Conservation (phyloP, 495 filamentous ascomycete species). For the Lophium mytilinum region DNA sequence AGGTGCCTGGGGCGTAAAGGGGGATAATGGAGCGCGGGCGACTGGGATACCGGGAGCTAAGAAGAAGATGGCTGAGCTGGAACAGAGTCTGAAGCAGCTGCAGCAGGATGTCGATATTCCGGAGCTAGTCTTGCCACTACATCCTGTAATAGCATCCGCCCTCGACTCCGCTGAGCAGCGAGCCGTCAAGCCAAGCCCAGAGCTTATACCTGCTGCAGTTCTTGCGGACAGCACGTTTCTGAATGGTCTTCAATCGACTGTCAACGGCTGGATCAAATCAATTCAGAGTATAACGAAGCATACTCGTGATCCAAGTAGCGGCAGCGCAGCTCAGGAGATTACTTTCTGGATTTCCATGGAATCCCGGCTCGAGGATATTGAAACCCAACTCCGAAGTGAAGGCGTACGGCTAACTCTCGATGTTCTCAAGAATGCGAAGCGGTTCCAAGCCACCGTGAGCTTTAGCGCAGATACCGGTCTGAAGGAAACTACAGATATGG, state of each 20-base stretch:
- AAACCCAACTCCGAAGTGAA: constrained; percentile 75
- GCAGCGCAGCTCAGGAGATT: constrained; percentile 90
- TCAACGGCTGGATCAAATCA: constrained; percentile 96
- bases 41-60: constrained; percentile 94
- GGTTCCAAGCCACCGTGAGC: constrained; percentile 92
- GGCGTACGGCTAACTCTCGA: constrained; percentile 90
- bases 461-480: constrained; percentile 91
- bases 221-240: constrained; percentile 81
- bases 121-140: constrained; percentile 72
- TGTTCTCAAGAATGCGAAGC: constrained; percentile 87
- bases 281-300: constrained; percentile 96
- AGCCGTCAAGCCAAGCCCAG: constrained; percentile 58
- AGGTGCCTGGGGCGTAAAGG: constrained; percentile 52
- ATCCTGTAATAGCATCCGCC: constrained; percentile 76
- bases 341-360: constrained; percentile 99
- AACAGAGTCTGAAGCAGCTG: constrained; percentile 77
- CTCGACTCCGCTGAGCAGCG: constrained; percentile 63
- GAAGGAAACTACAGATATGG: constrained; percentile 87
- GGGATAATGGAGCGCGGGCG: constrained; percentile 71
- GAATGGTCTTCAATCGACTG: constrained; percentile 85
- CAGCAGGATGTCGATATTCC: constrained; percentile 98
- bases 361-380: constrained; percentile 78
- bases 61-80: constrained; percentile 89
- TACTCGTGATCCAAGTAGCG: constrained; percentile 76
- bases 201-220: constrained; percentile 62